phyloP scores from a whole-genome alignment of 2,329 filamentous ascomycete species.

The Colletotrichum lentis region DNA sequence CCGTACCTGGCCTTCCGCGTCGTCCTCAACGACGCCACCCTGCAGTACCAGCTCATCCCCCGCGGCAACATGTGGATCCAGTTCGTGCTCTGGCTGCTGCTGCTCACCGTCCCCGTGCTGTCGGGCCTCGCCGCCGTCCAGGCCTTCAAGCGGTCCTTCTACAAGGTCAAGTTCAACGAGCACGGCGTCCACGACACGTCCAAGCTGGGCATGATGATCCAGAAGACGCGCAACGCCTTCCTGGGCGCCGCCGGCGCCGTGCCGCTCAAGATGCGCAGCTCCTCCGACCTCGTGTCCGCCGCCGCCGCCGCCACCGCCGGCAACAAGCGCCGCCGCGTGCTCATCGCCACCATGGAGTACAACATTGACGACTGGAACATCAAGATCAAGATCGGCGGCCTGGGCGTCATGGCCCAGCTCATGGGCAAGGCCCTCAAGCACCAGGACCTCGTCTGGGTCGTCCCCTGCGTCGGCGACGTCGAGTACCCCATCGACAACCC shows the following conservation, averaged over 20 bases:
- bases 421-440: slow-evolving; percentile 73
- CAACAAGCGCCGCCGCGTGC: slow-evolving; percentile 59
- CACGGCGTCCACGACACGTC: slow-evolving; percentile 48
- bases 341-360: slow-evolving; percentile 78
- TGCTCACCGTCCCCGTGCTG: slow-evolving; percentile 60
- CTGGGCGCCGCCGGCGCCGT: slow-evolving; percentile 43
- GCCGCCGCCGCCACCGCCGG: slow-evolving; percentile 39
- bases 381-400: slow-evolving; percentile 75
- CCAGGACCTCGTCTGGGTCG: slow-evolving; percentile 71
- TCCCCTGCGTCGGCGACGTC: slow-evolving; percentile 69
- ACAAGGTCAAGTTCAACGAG: slow-evolving; percentile 52
- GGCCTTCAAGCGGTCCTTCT: slow-evolving; percentile 65
- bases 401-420: slow-evolving; percentile 74
- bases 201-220: slow-evolving; percentile 61
- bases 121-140: slow-evolving; percentile 60
- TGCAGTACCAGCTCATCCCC: slow-evolving; percentile 62
- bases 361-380: slow-evolving; percentile 75
- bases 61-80: slow-evolving; percentile 62
- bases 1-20: slow-evolving; percentile 64
- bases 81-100: slow-evolving; percentile 60
- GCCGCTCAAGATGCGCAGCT: slow-evolving; percentile 39
- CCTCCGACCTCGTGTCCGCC: slow-evolving; percentile 39
- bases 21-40: slow-evolving; percentile 61
- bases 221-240: slow-evolving; percentile 42
- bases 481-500: slow-evolving; percentile 68